Evolutionary conservation across 139 green algal species (phyloP).

Genomic region (Chlorella vulgaris): DNA sequence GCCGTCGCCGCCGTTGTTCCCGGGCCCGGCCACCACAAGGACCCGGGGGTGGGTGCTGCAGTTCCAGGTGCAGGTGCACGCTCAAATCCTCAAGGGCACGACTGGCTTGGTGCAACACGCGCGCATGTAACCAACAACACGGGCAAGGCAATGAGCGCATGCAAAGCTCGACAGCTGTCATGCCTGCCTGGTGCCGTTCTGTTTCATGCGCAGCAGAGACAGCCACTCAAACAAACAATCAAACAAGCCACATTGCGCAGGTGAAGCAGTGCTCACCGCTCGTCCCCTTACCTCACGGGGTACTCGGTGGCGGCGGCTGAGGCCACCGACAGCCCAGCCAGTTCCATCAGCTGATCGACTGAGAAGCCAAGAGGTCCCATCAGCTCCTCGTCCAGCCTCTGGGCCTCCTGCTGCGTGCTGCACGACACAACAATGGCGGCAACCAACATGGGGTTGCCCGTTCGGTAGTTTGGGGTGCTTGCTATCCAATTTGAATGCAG

Average conservation of each 20-base stretch:
- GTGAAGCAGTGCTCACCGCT: too few relatives aligned
- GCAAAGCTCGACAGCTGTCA: not conserved
- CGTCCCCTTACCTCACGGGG: slow-evolving; percentile 30
- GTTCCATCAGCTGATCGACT: slow-evolving; percentile 93
- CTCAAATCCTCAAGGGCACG: too few relatives aligned
- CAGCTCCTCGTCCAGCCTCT: slow-evolving; percentile 83
- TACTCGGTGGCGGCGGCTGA: slow-evolving; percentile 69
- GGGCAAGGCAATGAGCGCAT: too few relatives aligned
- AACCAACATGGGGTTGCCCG: too few relatives aligned
- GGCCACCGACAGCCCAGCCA: slow-evolving; percentile 82
- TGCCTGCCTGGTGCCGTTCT: not conserved
- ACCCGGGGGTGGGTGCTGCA: slow-evolving; percentile 52
- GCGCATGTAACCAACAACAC: too few relatives aligned
- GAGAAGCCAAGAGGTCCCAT: slow-evolving; percentile 90
- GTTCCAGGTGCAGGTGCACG: not conserved
- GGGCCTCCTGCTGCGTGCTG: slow-evolving; percentile 69
- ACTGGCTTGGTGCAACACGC: too few relatives aligned
- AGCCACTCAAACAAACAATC: too few relatives aligned
- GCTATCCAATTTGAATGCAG: not conserved
- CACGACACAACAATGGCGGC: not conserved
- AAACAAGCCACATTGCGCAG: too few relatives aligned
- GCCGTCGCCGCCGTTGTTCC: slow-evolving; percentile 99
- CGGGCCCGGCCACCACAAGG: slow-evolving; percentile 89
- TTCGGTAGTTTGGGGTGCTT: not conserved
- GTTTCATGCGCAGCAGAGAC: too few relatives aligned